phyloP scores from a whole-genome alignment of 2,329 filamentous ascomycete genomes.

The Neoarthrinium moseri region DNA sequence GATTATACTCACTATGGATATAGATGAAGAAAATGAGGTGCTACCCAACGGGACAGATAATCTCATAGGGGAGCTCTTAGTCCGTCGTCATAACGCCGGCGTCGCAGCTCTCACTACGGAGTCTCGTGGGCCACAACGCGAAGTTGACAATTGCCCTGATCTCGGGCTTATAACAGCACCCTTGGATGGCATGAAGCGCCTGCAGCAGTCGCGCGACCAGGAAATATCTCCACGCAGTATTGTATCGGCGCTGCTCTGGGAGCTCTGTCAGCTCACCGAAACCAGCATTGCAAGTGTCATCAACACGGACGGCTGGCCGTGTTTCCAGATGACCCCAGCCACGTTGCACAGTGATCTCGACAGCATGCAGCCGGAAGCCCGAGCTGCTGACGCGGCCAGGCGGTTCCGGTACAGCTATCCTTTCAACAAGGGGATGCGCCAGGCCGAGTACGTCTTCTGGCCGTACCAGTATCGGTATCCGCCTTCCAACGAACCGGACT shows the following conservation, averaged over 20 bases:
- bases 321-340: neutral
- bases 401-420: neutral
- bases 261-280: neutral
- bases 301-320: neutral
- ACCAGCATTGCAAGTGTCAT: conserved; percentile 4
- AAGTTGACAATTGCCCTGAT: neutral
- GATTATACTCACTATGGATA: too few species aligned
- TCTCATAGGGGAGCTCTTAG: too few species aligned
- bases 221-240: conserved; percentile 4
- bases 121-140: neutral
- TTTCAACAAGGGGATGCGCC: conserved; percentile 2
- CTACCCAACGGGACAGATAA: too few species aligned
- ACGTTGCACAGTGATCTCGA: neutral
- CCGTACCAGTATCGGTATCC: conserved; percentile 8
- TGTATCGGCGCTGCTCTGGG: conserved; percentile 6
- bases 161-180: neutral
- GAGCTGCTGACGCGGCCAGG: neutral
- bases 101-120: too few species aligned
- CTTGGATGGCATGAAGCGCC: conserved; percentile 4
- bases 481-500: neutral
- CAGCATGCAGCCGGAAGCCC: too few species aligned
- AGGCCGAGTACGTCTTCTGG: conserved; percentile 9
- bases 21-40: too few species aligned
- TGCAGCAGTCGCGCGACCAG: neutral
- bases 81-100: too few species aligned